Percentiles rank a stretch among this genome's conserved stretches.
These are phyloP conservation scores for Mortierella sp. DNA, from an alignment of 371 early-diverging fungal genomes.

Conservation along the genomic window DNA sequence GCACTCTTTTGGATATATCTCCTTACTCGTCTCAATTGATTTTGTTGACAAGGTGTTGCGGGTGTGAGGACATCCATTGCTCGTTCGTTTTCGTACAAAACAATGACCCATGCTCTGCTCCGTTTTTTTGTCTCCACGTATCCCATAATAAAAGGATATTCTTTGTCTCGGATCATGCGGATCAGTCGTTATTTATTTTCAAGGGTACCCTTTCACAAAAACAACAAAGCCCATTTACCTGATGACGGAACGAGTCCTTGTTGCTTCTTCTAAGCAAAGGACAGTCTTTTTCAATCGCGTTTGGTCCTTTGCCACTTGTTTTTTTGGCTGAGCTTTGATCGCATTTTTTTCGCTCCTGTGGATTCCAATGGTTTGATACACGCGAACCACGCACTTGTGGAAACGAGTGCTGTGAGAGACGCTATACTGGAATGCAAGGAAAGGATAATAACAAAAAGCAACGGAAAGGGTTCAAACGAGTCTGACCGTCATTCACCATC, in stretches of 20 bases:
- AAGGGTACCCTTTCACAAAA: background rate
- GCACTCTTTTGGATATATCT: background rate
- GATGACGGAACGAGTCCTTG: background rate
- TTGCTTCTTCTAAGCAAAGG: background rate
- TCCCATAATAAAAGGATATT: background rate
- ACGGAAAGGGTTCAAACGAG: background rate
- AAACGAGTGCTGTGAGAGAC: background rate
- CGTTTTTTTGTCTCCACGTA: background rate
- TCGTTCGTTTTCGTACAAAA: constrained; percentile 1
- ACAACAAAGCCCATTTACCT: background rate
- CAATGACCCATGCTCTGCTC: too few relatives aligned
- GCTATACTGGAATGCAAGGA: too few relatives aligned
- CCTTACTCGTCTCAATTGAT: too few relatives aligned
- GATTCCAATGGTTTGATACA: background rate
- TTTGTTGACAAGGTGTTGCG: background rate
- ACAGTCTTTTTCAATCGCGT: background rate
- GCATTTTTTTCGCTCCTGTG: background rate
- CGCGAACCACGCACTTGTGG: background rate
- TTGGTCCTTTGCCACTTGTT: background rate
- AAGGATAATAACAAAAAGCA: background rate
- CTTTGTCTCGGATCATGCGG: background rate
- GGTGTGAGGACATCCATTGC: background rate
- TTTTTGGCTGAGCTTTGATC: background rate
- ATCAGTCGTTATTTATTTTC: background rate
- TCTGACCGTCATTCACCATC: background rate